These are phyloP conservation scores for Pestalotiopsis sp. DNA, from an alignment of 2,329 filamentous ascomycete species.

Conservation along the genomic window DNA sequence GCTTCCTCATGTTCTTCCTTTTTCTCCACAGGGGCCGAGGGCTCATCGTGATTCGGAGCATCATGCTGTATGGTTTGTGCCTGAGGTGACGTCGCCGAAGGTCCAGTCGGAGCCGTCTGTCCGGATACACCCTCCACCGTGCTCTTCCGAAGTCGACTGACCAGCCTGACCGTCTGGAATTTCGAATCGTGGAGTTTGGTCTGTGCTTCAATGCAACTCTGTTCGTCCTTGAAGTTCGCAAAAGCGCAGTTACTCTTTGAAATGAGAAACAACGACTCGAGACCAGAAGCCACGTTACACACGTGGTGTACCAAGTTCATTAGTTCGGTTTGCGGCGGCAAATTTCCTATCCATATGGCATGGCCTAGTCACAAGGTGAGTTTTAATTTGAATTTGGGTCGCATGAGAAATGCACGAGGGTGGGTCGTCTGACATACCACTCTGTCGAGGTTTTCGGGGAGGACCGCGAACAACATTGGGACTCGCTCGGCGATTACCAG, in stretches of 20 bases:
- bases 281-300: slow-evolving; percentile 72
- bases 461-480: slow-evolving; percentile 51
- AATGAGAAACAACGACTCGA: slow-evolving; percentile 91
- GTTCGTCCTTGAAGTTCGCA: slow-evolving; percentile 87
- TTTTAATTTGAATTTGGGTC: not conserved
- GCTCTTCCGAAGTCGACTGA: slow-evolving; percentile 74
- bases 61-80: slow-evolving; percentile 20
- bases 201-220: slow-evolving; percentile 74
- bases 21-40: slow-evolving; percentile 12
- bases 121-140: slow-evolving; percentile 40
- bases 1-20: slow-evolving; percentile 12
- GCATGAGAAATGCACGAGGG: slow-evolving; percentile 6
- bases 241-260: slow-evolving; percentile 98
- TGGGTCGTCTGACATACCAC: slow-evolving; percentile 47
- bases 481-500: not conserved
- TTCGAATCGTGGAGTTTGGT: slow-evolving; percentile 85
- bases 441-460: slow-evolving; percentile 59
- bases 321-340: slow-evolving; percentile 80
- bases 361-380: slow-evolving; percentile 54
- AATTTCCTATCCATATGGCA: slow-evolving; percentile 93
- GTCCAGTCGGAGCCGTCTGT: slow-evolving; percentile 54
- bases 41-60: not conserved
- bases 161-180: slow-evolving; percentile 81
- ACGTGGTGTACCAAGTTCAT: slow-evolving; percentile 89
- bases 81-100: slow-evolving; percentile 41